These are phyloP conservation scores for Pichia cactophila DNA, from an alignment of 1,139 yeast genomes.

Conservation along the genomic window DNA sequence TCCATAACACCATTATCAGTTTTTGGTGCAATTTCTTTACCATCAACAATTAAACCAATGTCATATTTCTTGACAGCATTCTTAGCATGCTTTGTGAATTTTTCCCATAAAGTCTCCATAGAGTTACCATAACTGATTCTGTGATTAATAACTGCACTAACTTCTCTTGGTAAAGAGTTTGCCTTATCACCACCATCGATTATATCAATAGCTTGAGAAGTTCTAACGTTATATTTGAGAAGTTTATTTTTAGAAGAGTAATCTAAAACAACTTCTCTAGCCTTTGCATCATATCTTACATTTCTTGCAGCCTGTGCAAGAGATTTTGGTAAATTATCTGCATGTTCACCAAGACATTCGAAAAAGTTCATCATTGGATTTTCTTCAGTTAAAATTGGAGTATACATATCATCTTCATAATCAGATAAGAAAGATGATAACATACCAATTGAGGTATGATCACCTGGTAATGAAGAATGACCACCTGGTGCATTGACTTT, in stretches of 20 bases:
- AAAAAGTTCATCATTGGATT: slow-evolving; percentile 44
- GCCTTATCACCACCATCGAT: slow-evolving; percentile 54
- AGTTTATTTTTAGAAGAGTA: slow-evolving; percentile 26
- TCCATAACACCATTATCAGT: slow-evolving; percentile 41
- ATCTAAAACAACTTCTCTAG: slow-evolving; percentile 37
- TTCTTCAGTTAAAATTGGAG: slow-evolving; percentile 35
- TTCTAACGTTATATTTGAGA: slow-evolving; percentile 37
- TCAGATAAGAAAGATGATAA: slow-evolving; percentile 43
- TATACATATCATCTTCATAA: slow-evolving; percentile 45
- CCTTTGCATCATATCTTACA: slow-evolving; percentile 35
- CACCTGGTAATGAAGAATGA: slow-evolving; percentile 67
- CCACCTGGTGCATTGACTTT: slow-evolving; percentile 57
- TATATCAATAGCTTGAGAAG: slow-evolving; percentile 57
- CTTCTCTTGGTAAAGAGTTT: slow-evolving; percentile 50
- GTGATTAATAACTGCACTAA: slow-evolving; percentile 42
- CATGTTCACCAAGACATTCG: slow-evolving; percentile 42
- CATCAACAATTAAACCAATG: slow-evolving; percentile 38
- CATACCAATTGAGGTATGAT: slow-evolving; percentile 70
- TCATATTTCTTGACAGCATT: slow-evolving; percentile 39
- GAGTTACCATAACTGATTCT: slow-evolving; percentile 41
- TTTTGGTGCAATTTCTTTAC: slow-evolving; percentile 28
- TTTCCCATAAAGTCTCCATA: slow-evolving; percentile 26
- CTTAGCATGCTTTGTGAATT: slow-evolving; percentile 26
- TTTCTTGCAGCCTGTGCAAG: slow-evolving; percentile 32
- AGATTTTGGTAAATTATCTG: slow-evolving; percentile 19